Evolutionary conservation across 176 grass and related monocot species (phyloP).

Genomic region (Tillandsia leiboldiana): DNA sequence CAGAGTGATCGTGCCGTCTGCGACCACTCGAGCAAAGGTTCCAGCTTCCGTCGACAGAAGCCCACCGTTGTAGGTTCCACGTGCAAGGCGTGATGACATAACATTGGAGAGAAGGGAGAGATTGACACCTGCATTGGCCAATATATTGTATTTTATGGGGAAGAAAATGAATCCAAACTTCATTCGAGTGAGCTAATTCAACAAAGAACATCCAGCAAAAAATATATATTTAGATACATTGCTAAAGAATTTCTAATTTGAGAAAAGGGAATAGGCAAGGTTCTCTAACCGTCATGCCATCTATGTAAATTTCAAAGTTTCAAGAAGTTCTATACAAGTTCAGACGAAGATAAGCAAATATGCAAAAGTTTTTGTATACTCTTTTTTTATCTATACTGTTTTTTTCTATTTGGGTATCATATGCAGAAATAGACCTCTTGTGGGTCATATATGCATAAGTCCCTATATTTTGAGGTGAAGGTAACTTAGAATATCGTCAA

Average conservation of each 20-base stretch:
- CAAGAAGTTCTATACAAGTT: too few species aligned
- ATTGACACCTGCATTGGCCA: slow-evolving; percentile 56
- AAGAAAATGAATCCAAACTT: not conserved
- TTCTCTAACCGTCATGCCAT: too few species aligned
- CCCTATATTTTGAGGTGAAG: not conserved
- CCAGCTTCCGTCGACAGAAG: slow-evolving; percentile 87
- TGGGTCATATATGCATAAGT: not conserved
- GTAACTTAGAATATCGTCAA: not conserved
- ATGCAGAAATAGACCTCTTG: not conserved
- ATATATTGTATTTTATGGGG: not conserved
- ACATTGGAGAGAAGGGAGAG: slow-evolving; percentile 81
- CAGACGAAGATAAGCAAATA: too few species aligned
- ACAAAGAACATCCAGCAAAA: too few species aligned
- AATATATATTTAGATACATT: too few species aligned
- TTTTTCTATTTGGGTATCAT: not conserved
- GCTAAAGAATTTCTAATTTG: too few species aligned
- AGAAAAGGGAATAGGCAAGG: too few species aligned
- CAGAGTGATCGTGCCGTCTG: slow-evolving; percentile 65
- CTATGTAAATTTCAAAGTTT: too few species aligned
- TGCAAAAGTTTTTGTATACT: not conserved
- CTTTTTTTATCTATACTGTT: not conserved
- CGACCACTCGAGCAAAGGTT: slow-evolving; percentile 73
- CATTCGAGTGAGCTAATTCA: too few species aligned
- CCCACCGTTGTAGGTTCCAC: slow-evolving; percentile 78
- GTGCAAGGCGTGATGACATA: slow-evolving; percentile 84